Base-by-base conservation (phyloP, 495 filamentous ascomycete species). In the Aspergillus ellipticus region DNA sequence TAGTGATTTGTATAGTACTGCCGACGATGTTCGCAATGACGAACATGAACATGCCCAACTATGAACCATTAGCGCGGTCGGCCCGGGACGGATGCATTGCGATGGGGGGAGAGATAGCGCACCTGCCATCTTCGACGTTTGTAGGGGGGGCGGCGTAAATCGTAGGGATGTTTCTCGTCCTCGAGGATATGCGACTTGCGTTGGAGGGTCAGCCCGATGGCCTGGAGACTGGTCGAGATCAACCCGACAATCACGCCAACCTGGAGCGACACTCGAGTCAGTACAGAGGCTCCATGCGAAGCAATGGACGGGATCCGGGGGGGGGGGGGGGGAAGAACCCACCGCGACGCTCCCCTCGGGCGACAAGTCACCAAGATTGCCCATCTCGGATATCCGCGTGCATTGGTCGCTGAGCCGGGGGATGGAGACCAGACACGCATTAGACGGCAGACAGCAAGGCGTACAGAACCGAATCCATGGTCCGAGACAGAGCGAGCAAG, bases 121-220 rank as follows among this genome's bases (percentile, higher is more conserved):
- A 86, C 73, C 86, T 99, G 94, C 94, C 94, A 99, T 81, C 91
- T 82, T 68, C 95, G 82, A 66, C 94, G 84, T 64, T 87, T 85
- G 71, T 96, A 92, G 4, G 95, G 90, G 28, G 94, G 94, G 61
- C 94, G 78, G 59, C 89, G 85, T 41, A 83, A 68, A 72, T 92
- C 84, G 67, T 90, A 84, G 2, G 88, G 84, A 35, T 81, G 81
- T 73, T 96, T 96, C 74, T 93, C 90, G 74, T 97, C 94, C 77
- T 99, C 94, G 61, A 97, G 84, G 52, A 99, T 85, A 77, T 99
- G 94, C 54, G 93, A 97, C 71, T 99, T 99, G 69, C 94, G 89
- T 76, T 99, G 94, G 19, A 97, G 82, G n/a, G 94, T 99, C 59
- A 99, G 82, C 60, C 94, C 94, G 62, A 99, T 76, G 67, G 90